Base-by-base conservation (phyloP, 176 grass and related monocot genomes). In the Dendrocalamus sinicus region DNA sequence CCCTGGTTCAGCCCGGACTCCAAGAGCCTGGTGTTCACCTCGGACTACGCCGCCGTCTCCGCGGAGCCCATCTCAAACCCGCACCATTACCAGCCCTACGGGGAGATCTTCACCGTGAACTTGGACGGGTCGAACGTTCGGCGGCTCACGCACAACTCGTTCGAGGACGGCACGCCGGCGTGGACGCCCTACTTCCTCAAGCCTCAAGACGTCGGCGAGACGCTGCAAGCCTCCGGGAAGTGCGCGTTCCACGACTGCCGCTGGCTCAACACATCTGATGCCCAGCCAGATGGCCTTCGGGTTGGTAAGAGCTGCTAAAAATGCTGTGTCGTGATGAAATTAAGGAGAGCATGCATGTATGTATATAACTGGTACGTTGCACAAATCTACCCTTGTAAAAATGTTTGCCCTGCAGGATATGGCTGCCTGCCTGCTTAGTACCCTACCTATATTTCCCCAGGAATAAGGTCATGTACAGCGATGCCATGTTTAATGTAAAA, bases 81-180 rank as follows among this genome's bases (percentile, higher is more conserved):
- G 4, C 96, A 94, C 77, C 90, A 94, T 50, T 98, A 94, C 84
- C 96, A 98, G 83, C 93, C 96, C 16, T 95, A 98, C 70, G 96
- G 96, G 12, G 96, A 98, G 50, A 95, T 95, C 67, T 92, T 88
- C 84, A 98, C 91, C 17, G 23, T 89, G 5, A 88, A 88, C 65
- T 92, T 94, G 20, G 96, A 98, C 67, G 96, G 96, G 20, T 63
- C 89, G 0, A 79, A 61, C 43, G 86, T 98, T 8, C 82, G 47
- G 7, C 90, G 93, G 39, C 96, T 98, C 35, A 95, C 91, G 3
- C 37, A 95, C 79, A 95, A 94, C 77, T 95, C 96, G 1, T 98
- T 92, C 24, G 96, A 98, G 86, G 96, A 98, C 73, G 96, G 96
- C 16, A 95, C 93, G 7, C 96, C 93, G 22, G 41, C 93, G n/a